Evolutionary conservation across 441 rosid species (phyloP).

Genomic region (Geranium incanum): DNA sequence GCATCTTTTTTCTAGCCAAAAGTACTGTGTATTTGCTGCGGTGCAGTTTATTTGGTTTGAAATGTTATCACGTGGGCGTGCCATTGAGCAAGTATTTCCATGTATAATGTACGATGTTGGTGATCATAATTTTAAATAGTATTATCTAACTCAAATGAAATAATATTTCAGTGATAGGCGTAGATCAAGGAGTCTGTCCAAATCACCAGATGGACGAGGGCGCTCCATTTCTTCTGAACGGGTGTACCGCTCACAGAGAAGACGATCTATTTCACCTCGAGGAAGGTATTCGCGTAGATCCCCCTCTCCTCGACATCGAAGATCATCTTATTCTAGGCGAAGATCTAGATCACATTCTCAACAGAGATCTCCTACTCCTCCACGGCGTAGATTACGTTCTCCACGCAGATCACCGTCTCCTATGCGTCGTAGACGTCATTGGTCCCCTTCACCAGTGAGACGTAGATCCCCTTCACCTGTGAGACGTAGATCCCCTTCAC

Average conservation of each 20-base stretch:
- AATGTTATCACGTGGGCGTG: neutral
- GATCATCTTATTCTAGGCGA: slow-evolving; percentile 18
- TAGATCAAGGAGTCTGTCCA: slow-evolving; percentile 62
- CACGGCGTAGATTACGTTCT: slow-evolving; percentile 14
- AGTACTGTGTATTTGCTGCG: neutral
- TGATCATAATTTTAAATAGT: slow-evolving; percentile 5
- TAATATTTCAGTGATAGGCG: slow-evolving; percentile 30
- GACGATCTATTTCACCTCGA: slow-evolving; percentile 35
- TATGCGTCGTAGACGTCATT: slow-evolving; percentile 26
- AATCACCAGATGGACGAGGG: slow-evolving; percentile 39
- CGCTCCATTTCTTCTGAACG: slow-evolving; percentile 37
- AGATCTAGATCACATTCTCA: slow-evolving; percentile 25
- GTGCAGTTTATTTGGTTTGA: slow-evolving; percentile 10
- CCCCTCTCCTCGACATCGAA: slow-evolving; percentile 12
- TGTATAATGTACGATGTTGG: neutral
- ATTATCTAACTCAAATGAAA: slow-evolving; percentile 20
- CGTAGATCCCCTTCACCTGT: slow-evolving; percentile 10
- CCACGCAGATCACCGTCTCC: slow-evolving; percentile 44
- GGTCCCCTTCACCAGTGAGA: slow-evolving; percentile 26
- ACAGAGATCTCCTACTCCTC: neutral
- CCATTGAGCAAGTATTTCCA: neutral
- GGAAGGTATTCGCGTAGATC: slow-evolving; percentile 32
- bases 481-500: slow-evolving; percentile 25
- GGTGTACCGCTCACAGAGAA: slow-evolving; percentile 32
- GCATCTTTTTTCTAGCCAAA: slow-evolving; percentile 12